A percentile compares a stretch with the other conserved stretches of the same genome.
Evolutionary conservation across 345 rosid genomes (phyloP).

Genomic region (Gossypioides kirkii): DNA sequence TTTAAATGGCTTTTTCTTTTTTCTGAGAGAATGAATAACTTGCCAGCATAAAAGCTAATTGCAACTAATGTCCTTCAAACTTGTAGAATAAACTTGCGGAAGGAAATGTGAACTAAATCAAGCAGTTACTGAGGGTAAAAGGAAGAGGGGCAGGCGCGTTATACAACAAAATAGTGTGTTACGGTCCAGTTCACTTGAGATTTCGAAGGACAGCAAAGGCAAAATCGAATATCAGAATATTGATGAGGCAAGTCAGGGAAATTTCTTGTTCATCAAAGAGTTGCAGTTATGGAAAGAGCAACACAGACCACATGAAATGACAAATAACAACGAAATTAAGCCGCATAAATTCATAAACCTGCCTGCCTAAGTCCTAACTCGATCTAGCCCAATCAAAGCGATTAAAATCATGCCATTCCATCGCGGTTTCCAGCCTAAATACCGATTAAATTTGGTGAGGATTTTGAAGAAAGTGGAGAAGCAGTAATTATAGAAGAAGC

Average conservation of each 20-base stretch:
- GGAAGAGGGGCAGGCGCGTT: neutral
- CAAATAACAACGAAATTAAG: neutral
- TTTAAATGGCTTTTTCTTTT: neutral
- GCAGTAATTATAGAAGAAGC: neutral
- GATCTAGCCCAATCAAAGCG: neutral
- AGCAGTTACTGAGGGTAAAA: neutral
- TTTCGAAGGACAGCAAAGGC: neutral
- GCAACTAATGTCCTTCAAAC: neutral
- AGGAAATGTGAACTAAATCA: neutral
- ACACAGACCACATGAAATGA: neutral
- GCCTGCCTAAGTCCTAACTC: neutral
- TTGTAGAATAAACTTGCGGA: neutral
- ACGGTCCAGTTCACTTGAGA: neutral
- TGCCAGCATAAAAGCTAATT: neutral
- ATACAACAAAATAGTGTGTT: neutral
- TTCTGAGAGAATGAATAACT: neutral
- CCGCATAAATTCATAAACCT: neutral
- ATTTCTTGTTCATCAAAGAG: neutral
- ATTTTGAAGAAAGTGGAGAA: neutral
- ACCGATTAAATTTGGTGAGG: neutral
- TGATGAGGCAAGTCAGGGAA: neutral
- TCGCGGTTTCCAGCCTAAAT: neutral
- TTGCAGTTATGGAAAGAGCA: constrained; percentile 5
- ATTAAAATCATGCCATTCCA: neutral
- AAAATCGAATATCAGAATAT: neutral